Evolutionary conservation across 2,329 filamentous ascomycete species (phyloP), one percentile per base, ranked within the genome.

Genomic region (Penicillium capsulatum): DNA sequence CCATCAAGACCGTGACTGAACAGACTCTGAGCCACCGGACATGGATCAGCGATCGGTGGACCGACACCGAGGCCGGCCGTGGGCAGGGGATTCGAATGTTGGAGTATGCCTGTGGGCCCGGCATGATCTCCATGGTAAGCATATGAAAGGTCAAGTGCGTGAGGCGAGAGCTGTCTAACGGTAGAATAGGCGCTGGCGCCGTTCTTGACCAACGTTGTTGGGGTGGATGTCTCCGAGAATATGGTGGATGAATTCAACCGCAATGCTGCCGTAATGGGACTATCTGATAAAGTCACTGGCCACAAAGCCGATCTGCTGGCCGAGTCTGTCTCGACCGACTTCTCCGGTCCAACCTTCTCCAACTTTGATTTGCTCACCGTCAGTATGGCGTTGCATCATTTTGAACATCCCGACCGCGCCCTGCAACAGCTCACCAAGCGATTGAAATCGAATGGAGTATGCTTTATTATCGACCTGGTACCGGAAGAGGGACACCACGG

Each of bases 71-170:
- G 27, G 40, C 50, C 7, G 55, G 50, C n/a, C 55, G 55, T 15
- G 55, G 49, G 13, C 53, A 57, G 17, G 50, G 54, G 20, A 41
- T 79, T 29, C 73, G 74, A 31, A 64, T 87, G 14, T 69, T 89
- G 2, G 85, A 90, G 59, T 90, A 89, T 62, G 85, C 85, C 11
- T 89, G 84, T 57, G 85, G 85, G 7, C 81, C 82, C 4, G 83
- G 83, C 2, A 63, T 78, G 38, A 70, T 86, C 47, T 83, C 82
- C 9, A 72, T 75, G 60, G 81, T 84, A n/a, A n/a, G n/a, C n/a
- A n/a, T n/a, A 34, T 17, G 36, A 34, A 5, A 7, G 4, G 1
- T 26, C 7, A 31, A 14, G 15, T 14, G 17, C 5, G 13, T 22
- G 3, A 16, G 4, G 22, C 14, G 34, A 35, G 16, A 40, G 11